These are phyloP conservation scores for Lithocarpus polystachyus DNA, from an alignment of 306 rosid species.

Conservation along the genomic window DNA sequence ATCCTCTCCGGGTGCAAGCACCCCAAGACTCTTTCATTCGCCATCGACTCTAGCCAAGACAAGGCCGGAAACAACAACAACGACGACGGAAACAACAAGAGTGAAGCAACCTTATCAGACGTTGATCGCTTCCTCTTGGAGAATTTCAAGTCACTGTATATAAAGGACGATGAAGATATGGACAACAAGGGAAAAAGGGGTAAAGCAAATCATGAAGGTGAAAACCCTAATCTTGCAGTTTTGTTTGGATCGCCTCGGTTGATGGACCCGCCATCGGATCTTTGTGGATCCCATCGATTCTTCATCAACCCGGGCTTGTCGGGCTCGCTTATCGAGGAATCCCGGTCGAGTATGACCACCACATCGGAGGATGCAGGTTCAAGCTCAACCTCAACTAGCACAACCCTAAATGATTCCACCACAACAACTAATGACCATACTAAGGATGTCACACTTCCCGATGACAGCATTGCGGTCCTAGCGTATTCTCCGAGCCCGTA, in stretches of 20 bases:
- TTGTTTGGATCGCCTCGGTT: constrained; percentile 43
- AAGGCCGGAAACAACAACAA: not conserved
- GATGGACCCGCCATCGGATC: constrained; percentile 29
- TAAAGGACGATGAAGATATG: constrained; percentile 28
- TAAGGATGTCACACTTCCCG: constrained; percentile 25
- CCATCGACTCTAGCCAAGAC: constrained; percentile 23
- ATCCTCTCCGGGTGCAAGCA: constrained; percentile 51
- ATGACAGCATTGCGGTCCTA: constrained; percentile 54
- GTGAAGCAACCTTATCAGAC: constrained; percentile 62
- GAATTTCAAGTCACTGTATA: constrained; percentile 65
- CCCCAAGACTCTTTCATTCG: constrained; percentile 59
- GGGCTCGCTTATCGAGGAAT: constrained; percentile 41
- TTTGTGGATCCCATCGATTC: constrained; percentile 45
- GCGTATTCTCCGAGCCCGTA: constrained; percentile 47
- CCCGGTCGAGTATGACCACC: constrained; percentile 24
- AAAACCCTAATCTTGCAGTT: not conserved
- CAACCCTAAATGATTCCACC: constrained; percentile 13
- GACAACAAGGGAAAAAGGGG: not conserved
- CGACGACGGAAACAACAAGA: not conserved
- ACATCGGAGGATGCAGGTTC: constrained; percentile 41
- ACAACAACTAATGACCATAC: not conserved
- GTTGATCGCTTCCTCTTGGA: constrained; percentile 67
- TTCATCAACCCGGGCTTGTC: constrained; percentile 37
- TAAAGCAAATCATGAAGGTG: not conserved
- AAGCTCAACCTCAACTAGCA: not conserved